These are phyloP conservation scores for Aurifilum marmelostoma DNA, from an alignment of 2,329 filamentous ascomycete genomes.

Conservation along the genomic window DNA sequence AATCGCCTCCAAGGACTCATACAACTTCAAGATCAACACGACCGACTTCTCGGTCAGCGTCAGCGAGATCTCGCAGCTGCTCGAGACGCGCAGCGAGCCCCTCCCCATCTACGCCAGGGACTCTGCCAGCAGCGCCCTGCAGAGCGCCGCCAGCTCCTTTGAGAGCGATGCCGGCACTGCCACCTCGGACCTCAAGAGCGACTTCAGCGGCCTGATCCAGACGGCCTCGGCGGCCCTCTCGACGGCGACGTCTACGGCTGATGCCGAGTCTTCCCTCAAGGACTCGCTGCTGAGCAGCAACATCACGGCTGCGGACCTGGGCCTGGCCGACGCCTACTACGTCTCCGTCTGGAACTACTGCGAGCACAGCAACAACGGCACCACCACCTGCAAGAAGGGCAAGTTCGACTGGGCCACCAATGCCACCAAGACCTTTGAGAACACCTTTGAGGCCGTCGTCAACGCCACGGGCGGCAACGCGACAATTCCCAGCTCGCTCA, in stretches of 20 bases:
- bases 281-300: slow-evolving; percentile 39
- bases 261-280: slow-evolving; percentile 9
- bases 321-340: slow-evolving; percentile 76
- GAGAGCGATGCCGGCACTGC: slow-evolving; percentile 12
- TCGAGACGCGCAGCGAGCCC: slow-evolving; percentile 30
- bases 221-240: slow-evolving; percentile 19
- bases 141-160: slow-evolving; percentile 1
- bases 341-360: slow-evolving; percentile 90
- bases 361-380: slow-evolving; percentile 58
- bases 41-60: slow-evolving; percentile 60
- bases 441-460: slow-evolving; percentile 56
- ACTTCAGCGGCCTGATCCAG: slow-evolving; percentile 8
- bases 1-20: slow-evolving; percentile 58
- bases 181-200: slow-evolving; percentile 12
- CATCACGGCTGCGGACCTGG: slow-evolving; percentile 61
- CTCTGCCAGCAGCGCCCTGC: slow-evolving; percentile 36
- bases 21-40: slow-evolving; percentile 65
- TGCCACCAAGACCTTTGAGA: slow-evolving; percentile 66
- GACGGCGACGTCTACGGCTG: slow-evolving; percentile 12
- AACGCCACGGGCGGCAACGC: slow-evolving; percentile 56
- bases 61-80: slow-evolving; percentile 41
- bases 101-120: slow-evolving; percentile 28
- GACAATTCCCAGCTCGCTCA: slow-evolving; percentile 68
- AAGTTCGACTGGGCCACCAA: slow-evolving; percentile 78
- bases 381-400: slow-evolving; percentile 69